phyloP scores from a whole-genome alignment of 202 grass and related monocot genomes.

The Hordeum pubiflorum region DNA sequence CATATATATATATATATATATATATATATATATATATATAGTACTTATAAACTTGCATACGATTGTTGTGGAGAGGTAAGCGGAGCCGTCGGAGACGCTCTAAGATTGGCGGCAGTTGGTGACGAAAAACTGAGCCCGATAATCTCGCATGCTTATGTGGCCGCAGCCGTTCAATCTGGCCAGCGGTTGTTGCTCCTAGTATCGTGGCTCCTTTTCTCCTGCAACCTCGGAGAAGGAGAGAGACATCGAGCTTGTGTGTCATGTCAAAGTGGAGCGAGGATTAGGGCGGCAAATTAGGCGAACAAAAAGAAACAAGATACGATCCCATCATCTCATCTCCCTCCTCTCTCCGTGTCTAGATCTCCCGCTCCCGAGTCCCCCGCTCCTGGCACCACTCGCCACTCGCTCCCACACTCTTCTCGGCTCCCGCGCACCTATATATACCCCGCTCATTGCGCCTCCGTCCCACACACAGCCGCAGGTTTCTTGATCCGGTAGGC shows the following conservation, averaged over 20 bases:
- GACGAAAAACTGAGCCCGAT: background rate
- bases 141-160: background rate
- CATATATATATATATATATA: too few relatives aligned
- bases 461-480: conserved; percentile 14
- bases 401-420: conserved; percentile 20
- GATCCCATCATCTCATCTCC: conserved; percentile 18
- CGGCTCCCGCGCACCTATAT: conserved; percentile 29
- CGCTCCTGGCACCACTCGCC: conserved; percentile 8
- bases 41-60: too few relatives aligned
- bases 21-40: too few relatives aligned
- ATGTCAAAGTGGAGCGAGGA: conserved; percentile 37
- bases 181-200: background rate
- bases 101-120: background rate
- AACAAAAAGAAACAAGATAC: conserved; percentile 38
- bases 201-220: conserved; percentile 1
- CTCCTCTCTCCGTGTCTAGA: conserved; percentile 6
- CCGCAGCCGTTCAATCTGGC: background rate
- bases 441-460: conserved; percentile 11
- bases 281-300: conserved; percentile 39
- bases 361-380: conserved; percentile 29
- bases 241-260: background rate
- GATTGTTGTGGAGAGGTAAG: too few relatives aligned
- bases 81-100: too few relatives aligned
- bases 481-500: conserved; percentile 32
- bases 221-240: conserved; percentile 17